phyloP scores from a whole-genome alignment of 169 alveolate species.

The Amoebophrya sp. region DNA sequence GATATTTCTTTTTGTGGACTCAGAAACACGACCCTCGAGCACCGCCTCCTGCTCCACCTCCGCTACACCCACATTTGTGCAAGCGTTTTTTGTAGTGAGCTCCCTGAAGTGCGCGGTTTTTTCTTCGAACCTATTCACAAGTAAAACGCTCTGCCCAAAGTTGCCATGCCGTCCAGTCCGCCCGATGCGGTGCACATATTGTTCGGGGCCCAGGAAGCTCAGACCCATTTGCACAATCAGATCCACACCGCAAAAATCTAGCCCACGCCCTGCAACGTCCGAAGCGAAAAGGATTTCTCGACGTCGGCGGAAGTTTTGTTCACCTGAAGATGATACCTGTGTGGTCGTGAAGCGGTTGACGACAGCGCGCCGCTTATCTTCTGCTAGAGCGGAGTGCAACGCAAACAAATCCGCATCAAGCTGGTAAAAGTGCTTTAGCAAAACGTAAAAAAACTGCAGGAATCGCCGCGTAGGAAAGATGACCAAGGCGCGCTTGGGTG shows the following conservation, averaged over 20 bases:
- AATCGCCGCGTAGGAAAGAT: neutral
- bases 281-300: neutral
- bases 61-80: too few relatives aligned
- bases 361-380: conserved; percentile 10
- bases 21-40: too few relatives aligned
- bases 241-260: neutral
- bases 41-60: too few relatives aligned
- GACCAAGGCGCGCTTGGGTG: neutral
- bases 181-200: neutral
- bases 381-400: neutral
- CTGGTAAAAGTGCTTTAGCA: neutral
- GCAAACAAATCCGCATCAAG: neutral
- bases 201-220: neutral
- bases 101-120: too few relatives aligned
- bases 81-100: too few relatives aligned
- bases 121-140: neutral
- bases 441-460: neutral
- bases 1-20: too few relatives aligned
- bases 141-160: neutral
- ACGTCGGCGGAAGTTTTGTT: too few relatives aligned
- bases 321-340: too few relatives aligned
- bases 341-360: neutral
- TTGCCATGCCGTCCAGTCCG: neutral
- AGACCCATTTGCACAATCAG: neutral
- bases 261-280: neutral